Evolutionary conservation across 2,329 filamentous ascomycete genomes (phyloP).

Genomic region (Alternaria burnsii): DNA sequence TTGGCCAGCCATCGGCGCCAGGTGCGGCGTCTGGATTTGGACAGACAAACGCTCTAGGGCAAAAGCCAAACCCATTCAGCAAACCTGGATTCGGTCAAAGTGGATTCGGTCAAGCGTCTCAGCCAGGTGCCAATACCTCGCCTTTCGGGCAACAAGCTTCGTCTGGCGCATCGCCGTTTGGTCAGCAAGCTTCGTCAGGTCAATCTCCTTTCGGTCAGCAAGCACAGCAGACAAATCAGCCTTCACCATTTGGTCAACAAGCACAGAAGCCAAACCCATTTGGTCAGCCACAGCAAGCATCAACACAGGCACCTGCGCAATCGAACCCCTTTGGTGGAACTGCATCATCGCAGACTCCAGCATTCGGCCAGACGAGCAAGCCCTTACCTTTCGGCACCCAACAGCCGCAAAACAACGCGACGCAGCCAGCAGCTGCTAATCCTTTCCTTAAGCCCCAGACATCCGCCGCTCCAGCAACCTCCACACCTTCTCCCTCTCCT

Average conservation of each 20-base stretch:
- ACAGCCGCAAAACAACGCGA: slow-evolving; percentile 10
- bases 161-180: slow-evolving; percentile 40
- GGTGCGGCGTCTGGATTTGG: slow-evolving; percentile 44
- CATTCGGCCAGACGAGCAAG: slow-evolving; percentile 48
- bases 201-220: slow-evolving; percentile 37
- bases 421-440: slow-evolving; percentile 24
- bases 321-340: slow-evolving; percentile 31
- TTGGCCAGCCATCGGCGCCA: slow-evolving; percentile 46
- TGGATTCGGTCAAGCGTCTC: slow-evolving; percentile 57
- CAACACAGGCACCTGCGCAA: slow-evolving; percentile 10
- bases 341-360: slow-evolving; percentile 27
- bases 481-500: slow-evolving; percentile 22
- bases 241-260: slow-evolving; percentile 31
- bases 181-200: slow-evolving; percentile 27
- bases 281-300: slow-evolving; percentile 11
- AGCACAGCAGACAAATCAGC: slow-evolving; percentile 23
- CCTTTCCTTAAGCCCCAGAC: slow-evolving; percentile 34
- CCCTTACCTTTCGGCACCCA: slow-evolving; percentile 34
- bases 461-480: slow-evolving; percentile 15
- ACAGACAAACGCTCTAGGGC: slow-evolving; percentile 37
- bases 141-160: slow-evolving; percentile 47
- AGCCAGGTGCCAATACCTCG: slow-evolving; percentile 41
- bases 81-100: slow-evolving; percentile 50
- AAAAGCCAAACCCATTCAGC: slow-evolving; percentile 51
- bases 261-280: slow-evolving; percentile 18